Evolutionary conservation across 768 basidiomycete genomes (phyloP), one percentile per base, ranked within the genome.

Genomic region (Melanogaster broomeanus): DNA sequence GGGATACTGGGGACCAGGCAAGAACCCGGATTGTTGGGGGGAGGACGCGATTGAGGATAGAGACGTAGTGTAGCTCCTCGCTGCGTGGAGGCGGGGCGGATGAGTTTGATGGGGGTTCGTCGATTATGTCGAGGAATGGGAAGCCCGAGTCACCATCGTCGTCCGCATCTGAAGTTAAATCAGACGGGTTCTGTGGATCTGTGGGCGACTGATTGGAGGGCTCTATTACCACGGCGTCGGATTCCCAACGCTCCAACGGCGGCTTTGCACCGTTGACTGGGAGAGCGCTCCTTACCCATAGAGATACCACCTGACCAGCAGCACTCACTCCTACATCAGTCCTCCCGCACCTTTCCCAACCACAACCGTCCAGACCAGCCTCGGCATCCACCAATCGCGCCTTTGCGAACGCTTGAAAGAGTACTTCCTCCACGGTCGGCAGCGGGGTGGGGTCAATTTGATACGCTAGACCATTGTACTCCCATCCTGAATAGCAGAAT

Each of bases 261-360:
- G 40, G 35, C 2, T n/a, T 16, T 9, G 51, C 22, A 21, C 13
- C 22, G 48, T 44, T 16, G 42, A 51, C 49, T 7, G 62, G 71
- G 39, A 85, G 67, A 10, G 82, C 80, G 67, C 92, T 93, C 52
- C 94, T 75, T 12, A 97, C 85, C 88, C 91, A 94, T 8, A 99
- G 76, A 44, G 89, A 92, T 44, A 98, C 78, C 21, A 98, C 94
- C 67, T 98, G 96, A 3, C 93, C 94, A 8, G 88, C 90, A 34
- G 88, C 91, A 65, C 93, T 96, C 52, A 99, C 97, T 0, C 96
- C 95, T 18, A 87, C 79, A 76, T 99, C 97, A 24, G 97, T 98
- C 62, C 97, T 73, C 12, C 97, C 96, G 68, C 97, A 98, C 58
- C 83, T 79, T 64, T 90, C 85, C 85, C 91, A 98, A 31, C 83